These are phyloP conservation scores for Penicillium sp. DNA, from an alignment of 2,329 filamentous ascomycete genomes.

Conservation along the genomic window DNA sequence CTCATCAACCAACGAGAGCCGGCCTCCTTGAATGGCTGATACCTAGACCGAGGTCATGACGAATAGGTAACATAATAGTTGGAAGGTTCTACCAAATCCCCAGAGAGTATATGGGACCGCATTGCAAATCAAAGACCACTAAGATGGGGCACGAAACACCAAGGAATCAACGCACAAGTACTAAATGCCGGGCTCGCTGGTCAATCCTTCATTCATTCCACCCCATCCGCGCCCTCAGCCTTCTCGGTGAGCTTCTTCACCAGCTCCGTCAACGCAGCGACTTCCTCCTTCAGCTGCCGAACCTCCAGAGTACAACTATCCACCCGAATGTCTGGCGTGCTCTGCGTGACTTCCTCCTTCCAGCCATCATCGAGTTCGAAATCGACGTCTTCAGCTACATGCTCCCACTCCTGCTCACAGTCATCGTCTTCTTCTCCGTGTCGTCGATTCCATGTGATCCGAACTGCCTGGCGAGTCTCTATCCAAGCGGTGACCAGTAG, in stretches of 20 bases:
- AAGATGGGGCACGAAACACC: too few species aligned
- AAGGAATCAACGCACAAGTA: too few species aligned
- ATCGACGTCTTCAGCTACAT: constrained; percentile 68
- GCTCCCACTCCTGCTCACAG: constrained; percentile 88
- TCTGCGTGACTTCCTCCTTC: constrained; percentile 74
- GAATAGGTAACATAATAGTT: too few species aligned
- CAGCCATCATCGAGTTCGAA: constrained; percentile 78
- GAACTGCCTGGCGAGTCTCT: constrained; percentile 66
- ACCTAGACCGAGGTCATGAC: too few species aligned
- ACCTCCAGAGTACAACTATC: constrained; percentile 73
- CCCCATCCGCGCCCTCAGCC: constrained; percentile 8
- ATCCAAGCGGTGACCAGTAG: constrained; percentile 74
- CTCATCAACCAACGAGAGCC: too few species aligned
- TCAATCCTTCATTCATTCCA: background rate
- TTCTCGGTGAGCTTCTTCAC: constrained; percentile 58
- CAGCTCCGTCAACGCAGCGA: constrained; percentile 65
- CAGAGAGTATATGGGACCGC: too few species aligned
- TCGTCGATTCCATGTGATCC: constrained; percentile 71
- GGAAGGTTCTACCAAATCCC: too few species aligned
- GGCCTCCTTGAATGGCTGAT: too few species aligned
- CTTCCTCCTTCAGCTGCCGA: constrained; percentile 45
- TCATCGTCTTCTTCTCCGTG: constrained; percentile 90
- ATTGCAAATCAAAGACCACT: too few species aligned
- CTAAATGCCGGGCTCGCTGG: background rate
- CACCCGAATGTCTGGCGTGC: constrained; percentile 77